phyloP scores from a whole-genome alignment of 495 filamentous ascomycete genomes.

The Trichoderma erinaceum region DNA sequence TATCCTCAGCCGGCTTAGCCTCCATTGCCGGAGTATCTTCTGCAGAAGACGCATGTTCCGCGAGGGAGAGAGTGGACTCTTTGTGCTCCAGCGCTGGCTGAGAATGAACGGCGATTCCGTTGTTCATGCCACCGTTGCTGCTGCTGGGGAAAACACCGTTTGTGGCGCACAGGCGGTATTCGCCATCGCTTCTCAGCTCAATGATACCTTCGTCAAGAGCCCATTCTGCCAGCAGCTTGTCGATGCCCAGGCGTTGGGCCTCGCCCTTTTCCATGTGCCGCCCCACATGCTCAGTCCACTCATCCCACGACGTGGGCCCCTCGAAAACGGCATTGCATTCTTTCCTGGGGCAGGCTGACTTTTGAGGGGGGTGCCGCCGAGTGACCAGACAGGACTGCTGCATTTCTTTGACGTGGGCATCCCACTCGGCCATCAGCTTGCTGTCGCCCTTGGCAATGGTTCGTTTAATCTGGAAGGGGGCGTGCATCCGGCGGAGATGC shows the following conservation, averaged over 20 bases:
- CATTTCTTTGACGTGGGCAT: slow-evolving; percentile 51
- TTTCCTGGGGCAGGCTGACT: slow-evolving; percentile 59
- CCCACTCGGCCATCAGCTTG: slow-evolving; percentile 50
- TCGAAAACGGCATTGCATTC: slow-evolving; percentile 66
- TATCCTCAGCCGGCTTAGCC: background rate
- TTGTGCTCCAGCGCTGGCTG: background rate
- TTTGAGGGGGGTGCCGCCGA: slow-evolving; percentile 58
- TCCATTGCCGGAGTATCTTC: background rate
- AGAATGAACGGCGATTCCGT: background rate
- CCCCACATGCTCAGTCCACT: slow-evolving; percentile 88
- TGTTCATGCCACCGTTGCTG: background rate
- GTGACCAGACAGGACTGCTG: slow-evolving; percentile 63
- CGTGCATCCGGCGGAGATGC: slow-evolving; percentile 90
- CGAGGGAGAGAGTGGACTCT: background rate
- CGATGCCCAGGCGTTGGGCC: slow-evolving; percentile 43
- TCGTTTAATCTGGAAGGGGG: slow-evolving; percentile 46
- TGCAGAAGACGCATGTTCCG: background rate
- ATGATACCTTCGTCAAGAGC: slow-evolving; percentile 53
- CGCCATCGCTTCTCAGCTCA: slow-evolving; percentile 43
- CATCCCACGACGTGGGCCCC: slow-evolving; percentile 72
- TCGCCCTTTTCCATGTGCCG: slow-evolving; percentile 72
- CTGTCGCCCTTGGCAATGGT: slow-evolving; percentile 44
- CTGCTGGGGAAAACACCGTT: slow-evolving; percentile 19
- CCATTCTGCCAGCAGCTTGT: slow-evolving; percentile 49
- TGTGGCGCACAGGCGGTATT: slow-evolving; percentile 41